Conservation (phyloP, 345 rosid species). For the Boechera divaricarpa region DNA sequence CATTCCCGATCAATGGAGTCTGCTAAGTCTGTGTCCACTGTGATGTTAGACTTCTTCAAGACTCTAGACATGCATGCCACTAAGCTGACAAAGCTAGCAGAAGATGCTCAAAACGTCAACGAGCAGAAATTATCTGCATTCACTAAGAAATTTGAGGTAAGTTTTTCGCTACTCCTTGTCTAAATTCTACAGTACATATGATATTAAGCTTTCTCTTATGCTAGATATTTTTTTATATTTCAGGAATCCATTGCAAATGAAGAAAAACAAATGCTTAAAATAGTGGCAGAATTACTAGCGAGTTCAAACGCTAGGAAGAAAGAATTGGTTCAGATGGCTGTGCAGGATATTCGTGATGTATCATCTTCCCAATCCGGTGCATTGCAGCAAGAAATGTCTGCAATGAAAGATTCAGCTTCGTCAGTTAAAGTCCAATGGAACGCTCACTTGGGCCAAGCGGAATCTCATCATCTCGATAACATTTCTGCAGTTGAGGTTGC, state of each 20-base stretch:
- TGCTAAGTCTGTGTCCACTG: conserved; percentile 73
- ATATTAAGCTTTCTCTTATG: not conserved
- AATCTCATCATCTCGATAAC: conserved; percentile 71
- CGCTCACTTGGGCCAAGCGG: conserved; percentile 71
- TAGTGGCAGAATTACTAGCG: conserved; percentile 83
- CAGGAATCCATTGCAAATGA: conserved; percentile 88
- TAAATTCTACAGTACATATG: conserved; percentile 15
- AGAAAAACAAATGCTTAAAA: conserved; percentile 83
- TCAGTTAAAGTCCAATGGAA: conserved; percentile 76
- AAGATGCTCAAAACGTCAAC: conserved; percentile 76
- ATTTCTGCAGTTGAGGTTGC: conserved; percentile 73
- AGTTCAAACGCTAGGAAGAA: conserved; percentile 87
- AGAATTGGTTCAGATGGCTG: conserved; percentile 84
- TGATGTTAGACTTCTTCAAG: conserved; percentile 72
- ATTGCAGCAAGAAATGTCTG: conserved; percentile 80
- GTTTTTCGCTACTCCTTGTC: conserved; percentile 8
- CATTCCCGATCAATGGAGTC: conserved; percentile 86
- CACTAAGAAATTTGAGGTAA: conserved; percentile 91
- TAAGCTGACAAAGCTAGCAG: conserved; percentile 71
- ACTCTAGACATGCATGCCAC: conserved; percentile 73
- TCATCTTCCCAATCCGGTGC: conserved; percentile 74
- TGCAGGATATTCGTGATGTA: conserved; percentile 77
- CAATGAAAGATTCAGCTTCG: conserved; percentile 83
- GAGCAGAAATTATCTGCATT: conserved; percentile 80
- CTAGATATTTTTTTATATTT: conserved; percentile 8